phyloP scores from a whole-genome alignment of 768 basidiomycete genomes.

The Podaxis sp. region DNA sequence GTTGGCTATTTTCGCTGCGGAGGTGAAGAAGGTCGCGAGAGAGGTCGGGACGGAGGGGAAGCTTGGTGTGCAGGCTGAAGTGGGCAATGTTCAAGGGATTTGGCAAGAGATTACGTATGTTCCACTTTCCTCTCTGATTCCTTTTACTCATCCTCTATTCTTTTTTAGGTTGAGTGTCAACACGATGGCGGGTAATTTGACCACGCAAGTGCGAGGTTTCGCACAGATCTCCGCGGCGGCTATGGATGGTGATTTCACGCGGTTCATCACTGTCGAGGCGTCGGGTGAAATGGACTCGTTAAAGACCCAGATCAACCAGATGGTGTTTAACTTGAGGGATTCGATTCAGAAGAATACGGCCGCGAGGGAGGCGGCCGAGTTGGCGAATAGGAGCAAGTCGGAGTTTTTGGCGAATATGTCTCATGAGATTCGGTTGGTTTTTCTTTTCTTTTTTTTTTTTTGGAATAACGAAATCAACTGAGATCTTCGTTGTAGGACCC shows the following conservation, averaged over 20 bases:
- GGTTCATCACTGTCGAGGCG: slow-evolving; percentile 99
- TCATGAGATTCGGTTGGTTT: slow-evolving; percentile 74
- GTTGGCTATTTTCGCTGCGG: slow-evolving; percentile 52
- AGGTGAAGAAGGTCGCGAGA: slow-evolving; percentile 90
- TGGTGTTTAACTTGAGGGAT: slow-evolving; percentile 97
- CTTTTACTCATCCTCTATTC: neutral
- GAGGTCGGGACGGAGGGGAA: slow-evolving; percentile 99
- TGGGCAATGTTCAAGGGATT: slow-evolving; percentile 94
- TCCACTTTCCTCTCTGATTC: neutral
- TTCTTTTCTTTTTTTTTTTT: neutral
- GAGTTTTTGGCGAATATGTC: slow-evolving; percentile 99
- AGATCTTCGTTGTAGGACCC: slow-evolving; percentile 60
- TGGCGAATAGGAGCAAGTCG: slow-evolving; percentile 96
- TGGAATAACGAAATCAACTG: neutral
- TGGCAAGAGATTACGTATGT: slow-evolving; percentile 98
- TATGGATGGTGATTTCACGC: slow-evolving; percentile 97
- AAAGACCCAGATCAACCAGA: slow-evolving; percentile 98
- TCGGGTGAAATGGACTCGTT: slow-evolving; percentile 98
- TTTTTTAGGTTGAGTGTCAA: slow-evolving; percentile 85
- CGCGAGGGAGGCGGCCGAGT: slow-evolving; percentile 93
- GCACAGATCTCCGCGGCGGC: slow-evolving; percentile 98
- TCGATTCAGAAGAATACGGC: slow-evolving; percentile 98
- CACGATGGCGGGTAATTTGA: slow-evolving; percentile 95
- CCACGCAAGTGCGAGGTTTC: slow-evolving; percentile 98
- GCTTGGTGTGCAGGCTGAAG: slow-evolving; percentile 95